These are phyloP conservation scores for Geosmithia morbida DNA, from an alignment of 2,329 filamentous ascomycete species.

Conservation along the genomic window DNA sequence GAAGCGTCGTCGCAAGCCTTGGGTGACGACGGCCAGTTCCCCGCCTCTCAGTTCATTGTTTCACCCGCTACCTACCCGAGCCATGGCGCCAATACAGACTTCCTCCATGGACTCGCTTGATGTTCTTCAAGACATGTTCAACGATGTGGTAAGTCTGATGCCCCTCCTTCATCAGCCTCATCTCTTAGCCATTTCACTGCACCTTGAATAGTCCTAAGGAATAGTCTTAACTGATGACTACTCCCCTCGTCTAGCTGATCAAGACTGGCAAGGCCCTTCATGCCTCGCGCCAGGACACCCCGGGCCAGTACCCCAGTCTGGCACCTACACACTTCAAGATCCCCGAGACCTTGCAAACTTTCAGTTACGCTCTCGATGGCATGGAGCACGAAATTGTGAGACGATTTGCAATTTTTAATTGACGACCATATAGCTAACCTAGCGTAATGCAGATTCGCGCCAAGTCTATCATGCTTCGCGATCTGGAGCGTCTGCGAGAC, in stretches of 20 bases:
- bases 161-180: no score
- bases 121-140: conserved; percentile 36
- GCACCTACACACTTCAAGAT: conserved; percentile 24
- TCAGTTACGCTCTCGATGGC: conserved; percentile 39
- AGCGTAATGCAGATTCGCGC: conserved; percentile 20
- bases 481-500: conserved; percentile 18
- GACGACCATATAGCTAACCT: neutral
- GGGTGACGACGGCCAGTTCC: no score
- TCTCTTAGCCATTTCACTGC: no score
- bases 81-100: conserved; percentile 16
- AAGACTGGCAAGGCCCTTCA: conserved; percentile 44
- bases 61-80: neutral
- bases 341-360: conserved; percentile 28
- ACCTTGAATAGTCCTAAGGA: conserved; percentile 1
- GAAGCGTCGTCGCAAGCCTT: no score
- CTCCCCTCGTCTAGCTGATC: conserved; percentile 34
- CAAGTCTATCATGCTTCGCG: conserved; percentile 40
- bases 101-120: conserved; percentile 26
- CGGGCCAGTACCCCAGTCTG: conserved; percentile 10
- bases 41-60: neutral
- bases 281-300: conserved; percentile 26
- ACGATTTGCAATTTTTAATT: no score
- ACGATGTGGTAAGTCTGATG: conserved; percentile 34
- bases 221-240: no score
- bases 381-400: conserved; percentile 43